A percentile compares a stretch with the other conserved stretches of the same genome.
Conservation (phyloP, 108 stramenopile genomes). For the Mediolabrus comicus region DNA sequence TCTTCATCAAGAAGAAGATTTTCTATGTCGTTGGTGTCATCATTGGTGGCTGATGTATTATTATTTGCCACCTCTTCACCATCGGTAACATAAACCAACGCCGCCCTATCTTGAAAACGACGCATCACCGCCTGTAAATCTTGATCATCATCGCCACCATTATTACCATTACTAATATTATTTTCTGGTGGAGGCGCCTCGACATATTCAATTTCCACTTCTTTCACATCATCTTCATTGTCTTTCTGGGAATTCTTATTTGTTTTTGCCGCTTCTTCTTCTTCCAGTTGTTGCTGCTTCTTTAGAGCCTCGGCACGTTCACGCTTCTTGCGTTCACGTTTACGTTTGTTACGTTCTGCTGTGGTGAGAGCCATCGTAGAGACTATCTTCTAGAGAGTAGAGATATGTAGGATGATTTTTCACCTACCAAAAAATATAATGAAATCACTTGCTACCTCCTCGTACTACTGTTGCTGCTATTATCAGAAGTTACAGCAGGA, state of each 20-base stretch:
- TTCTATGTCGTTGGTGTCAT: neutral
- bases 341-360: conserved; percentile 79
- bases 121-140: conserved; percentile 55
- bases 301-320: conserved; percentile 36
- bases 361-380: conserved; percentile 65
- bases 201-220: conserved; percentile 86
- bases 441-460: no score
- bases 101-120: conserved; percentile 62
- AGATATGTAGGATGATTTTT: neutral
- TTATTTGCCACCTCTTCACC: conserved; percentile 33
- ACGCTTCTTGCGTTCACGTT: conserved; percentile 86
- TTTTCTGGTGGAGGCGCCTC: conserved; percentile 45
- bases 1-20: conserved; percentile 42
- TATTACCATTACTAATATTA: neutral
- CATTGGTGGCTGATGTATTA: neutral
- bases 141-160: conserved; percentile 16
- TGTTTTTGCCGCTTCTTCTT: conserved; percentile 5
- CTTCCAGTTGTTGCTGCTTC: conserved; percentile 20
- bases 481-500: no score
- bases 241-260: neutral
- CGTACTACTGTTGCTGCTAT: no score
- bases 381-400: neutral
- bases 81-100: conserved; percentile 47
- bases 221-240: neutral
- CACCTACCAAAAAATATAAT: neutral